Percentiles rank a stretch among this genome's conserved stretches.
phyloP scores from a whole-genome alignment of 106 monocot species.

The Alisma plantagoaquatica region DNA sequence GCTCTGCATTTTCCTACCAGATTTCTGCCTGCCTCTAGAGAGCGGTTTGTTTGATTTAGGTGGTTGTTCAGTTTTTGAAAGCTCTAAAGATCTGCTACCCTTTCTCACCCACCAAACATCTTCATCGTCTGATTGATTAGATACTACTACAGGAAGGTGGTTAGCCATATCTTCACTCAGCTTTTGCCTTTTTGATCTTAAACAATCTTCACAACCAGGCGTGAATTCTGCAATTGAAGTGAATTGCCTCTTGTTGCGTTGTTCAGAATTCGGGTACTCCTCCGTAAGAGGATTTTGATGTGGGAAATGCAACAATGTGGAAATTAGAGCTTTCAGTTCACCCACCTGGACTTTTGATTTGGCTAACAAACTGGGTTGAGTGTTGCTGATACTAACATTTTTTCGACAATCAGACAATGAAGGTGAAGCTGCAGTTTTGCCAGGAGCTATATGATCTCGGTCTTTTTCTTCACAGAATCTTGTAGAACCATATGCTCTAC shows the following conservation, averaged over 20 bases:
- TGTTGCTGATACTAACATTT: conserved; percentile 6
- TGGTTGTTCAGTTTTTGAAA: conserved; percentile 56
- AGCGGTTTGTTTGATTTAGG: conserved; percentile 47
- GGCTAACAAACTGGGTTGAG: conserved; percentile 9
- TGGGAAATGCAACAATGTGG: conserved; percentile 46
- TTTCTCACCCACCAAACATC: conserved; percentile 90
- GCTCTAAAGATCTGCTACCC: conserved; percentile 53
- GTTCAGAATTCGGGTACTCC: too few relatives aligned
- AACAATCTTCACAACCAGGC: conserved; percentile 60
- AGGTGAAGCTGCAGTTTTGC: conserved; percentile 22
- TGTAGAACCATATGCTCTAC: conserved; percentile 4
- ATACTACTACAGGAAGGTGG: conserved; percentile 26
- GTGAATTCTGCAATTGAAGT: conserved; percentile 33
- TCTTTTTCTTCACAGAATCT: conserved; percentile 14
- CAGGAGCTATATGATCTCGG: conserved; percentile 14
- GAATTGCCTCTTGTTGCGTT: conserved; percentile 30
- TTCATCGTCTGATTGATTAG: conserved; percentile 64
- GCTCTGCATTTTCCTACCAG: conserved; percentile 77
- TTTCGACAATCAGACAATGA: conserved; percentile 13
- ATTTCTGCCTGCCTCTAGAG: conserved; percentile 65
- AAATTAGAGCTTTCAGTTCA: conserved; percentile 57
- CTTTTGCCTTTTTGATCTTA: conserved; percentile 61
- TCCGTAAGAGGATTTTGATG: conserved; percentile 31
- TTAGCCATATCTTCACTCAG: conserved; percentile 39
- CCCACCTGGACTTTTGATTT: conserved; percentile 38